Base-by-base conservation (phyloP, 805 yeast genomes). In the Lachancea thermotolerans region DNA sequence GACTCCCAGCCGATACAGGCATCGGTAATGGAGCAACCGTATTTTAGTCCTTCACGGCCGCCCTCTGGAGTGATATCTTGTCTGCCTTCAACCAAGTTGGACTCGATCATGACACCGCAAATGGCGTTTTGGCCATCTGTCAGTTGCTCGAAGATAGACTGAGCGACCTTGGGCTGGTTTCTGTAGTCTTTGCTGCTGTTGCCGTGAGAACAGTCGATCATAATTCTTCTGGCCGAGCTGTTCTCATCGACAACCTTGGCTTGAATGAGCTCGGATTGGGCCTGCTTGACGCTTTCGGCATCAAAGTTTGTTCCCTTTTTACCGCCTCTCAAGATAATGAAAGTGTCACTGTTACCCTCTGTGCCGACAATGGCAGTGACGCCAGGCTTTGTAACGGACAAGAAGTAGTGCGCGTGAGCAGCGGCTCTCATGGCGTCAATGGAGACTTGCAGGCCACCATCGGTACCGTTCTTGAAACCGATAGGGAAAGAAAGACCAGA, bases 131-230 rank as follows among this genome's bases (percentile, higher is more conserved):
- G 85, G 54, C 99, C 99, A 4, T 68, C 73, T 12, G 78, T 67
- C 41, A 93, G 67, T 68, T 93, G 99, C 51, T 81, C 82, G 50
- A 88, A 85, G 47, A 93, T 79, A 37, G 70, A 76, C 21, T 77
- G 75, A 21, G 90, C 88, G 11, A 91, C 99, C 61, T 74, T 78
- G 39, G 98, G 97, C 72, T 91, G 99, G 69, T 91, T 91, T 63
- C 78, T 78, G 78, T 81, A 90, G 68, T 91, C 83, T 65, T 91
- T 91, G 62, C 75, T 80, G 32, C 96, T 87, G 74, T 91, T 91
- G 52, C 97, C 99, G 64, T 91, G 99, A 35, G 97, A 89, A 67
- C 97, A 93, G 69, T 91, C 99, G 52, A 91, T 80, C 98, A 91
- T 93, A 58, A 90, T 82, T 60, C 91, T 76, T 47, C 83, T 77